Conservation (phyloP, 257 asterid genomes). For the Lavandula angustifolia region DNA sequence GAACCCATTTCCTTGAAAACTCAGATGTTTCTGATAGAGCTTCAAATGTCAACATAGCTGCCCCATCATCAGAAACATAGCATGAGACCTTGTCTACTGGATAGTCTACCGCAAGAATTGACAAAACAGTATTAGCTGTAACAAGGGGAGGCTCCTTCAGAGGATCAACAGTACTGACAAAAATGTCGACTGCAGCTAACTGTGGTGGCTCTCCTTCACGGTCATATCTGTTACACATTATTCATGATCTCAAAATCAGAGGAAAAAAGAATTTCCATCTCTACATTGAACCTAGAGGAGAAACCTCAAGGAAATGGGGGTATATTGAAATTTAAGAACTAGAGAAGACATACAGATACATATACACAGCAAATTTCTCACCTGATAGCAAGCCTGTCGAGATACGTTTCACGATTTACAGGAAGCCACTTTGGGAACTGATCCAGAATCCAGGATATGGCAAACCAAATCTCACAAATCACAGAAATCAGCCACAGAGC, state of each 20-base stretch:
- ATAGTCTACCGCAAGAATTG: conserved; percentile 93
- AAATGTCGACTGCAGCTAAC: conserved; percentile 98
- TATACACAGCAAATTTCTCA: conserved; percentile 38
- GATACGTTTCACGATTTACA: conserved; percentile 92
- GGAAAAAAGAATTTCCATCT: conserved; percentile 15
- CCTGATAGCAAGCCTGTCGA: conserved; percentile 96
- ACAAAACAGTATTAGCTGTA: conserved; percentile 90
- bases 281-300: conserved; percentile 1
- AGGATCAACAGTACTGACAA: conserved; percentile 99
- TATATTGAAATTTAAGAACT: conserved; percentile 12
- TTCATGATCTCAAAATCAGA: conserved; percentile 28
- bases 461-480: conserved; percentile 99
- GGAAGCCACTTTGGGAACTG: conserved; percentile 99
- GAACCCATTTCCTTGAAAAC: conserved; percentile 96
- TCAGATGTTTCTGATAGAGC: conserved; percentile 91
- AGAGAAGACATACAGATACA: neutral
- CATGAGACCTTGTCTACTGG: conserved; percentile 98
- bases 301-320: conserved; percentile 2
- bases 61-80: conserved; percentile 96
- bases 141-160: conserved; percentile 97
- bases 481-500: conserved; percentile 92
- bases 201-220: conserved; percentile 98
- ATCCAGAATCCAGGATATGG: conserved; percentile 97
- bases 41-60: conserved; percentile 93
- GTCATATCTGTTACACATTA: conserved; percentile 68